Conservation (phyloP, 441 rosid genomes). For the Eruca vesicaria region DNA sequence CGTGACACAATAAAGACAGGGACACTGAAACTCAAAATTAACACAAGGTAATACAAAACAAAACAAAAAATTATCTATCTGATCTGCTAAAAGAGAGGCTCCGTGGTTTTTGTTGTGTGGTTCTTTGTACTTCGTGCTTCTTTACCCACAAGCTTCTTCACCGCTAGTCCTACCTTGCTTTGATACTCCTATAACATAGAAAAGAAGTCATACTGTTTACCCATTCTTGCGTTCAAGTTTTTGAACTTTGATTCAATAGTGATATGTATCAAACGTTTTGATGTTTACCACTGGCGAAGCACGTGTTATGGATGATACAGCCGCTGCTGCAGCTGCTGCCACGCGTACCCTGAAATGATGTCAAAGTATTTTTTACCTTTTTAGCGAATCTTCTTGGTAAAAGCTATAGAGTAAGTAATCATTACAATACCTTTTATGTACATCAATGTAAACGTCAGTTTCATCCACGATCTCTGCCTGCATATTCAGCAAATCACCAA, state of each 20-base stretch:
- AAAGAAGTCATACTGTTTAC: no score
- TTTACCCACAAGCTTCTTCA: conserved; percentile 30
- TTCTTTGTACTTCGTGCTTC: conserved; percentile 18
- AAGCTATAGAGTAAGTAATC: not conserved
- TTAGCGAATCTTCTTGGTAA: not conserved
- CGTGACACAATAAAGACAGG: not conserved
- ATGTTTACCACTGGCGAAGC: conserved; percentile 52
- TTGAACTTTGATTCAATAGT: not conserved
- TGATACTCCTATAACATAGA: conserved; percentile 64
- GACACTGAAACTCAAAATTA: not conserved
- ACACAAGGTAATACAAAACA: not conserved
- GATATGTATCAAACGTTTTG: not conserved
- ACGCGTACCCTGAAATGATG: conserved; percentile 53
- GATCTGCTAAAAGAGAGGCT: conserved; percentile 31
- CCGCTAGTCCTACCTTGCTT: conserved; percentile 45
- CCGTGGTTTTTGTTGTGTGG: conserved; percentile 17
- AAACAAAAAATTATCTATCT: conserved; percentile 14
- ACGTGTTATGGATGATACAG: conserved; percentile 49
- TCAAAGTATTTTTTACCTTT: conserved; percentile 12
- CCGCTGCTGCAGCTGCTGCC: conserved; percentile 62
- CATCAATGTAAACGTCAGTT: conserved; percentile 72
- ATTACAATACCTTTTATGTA: conserved; percentile 60
- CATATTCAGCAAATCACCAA: conserved; percentile 24
- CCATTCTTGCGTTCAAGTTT: no score
- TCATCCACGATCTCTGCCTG: conserved; percentile 83